Conservation (phyloP, 345 rosid genomes). For the Tarenaya hassleriana region DNA sequence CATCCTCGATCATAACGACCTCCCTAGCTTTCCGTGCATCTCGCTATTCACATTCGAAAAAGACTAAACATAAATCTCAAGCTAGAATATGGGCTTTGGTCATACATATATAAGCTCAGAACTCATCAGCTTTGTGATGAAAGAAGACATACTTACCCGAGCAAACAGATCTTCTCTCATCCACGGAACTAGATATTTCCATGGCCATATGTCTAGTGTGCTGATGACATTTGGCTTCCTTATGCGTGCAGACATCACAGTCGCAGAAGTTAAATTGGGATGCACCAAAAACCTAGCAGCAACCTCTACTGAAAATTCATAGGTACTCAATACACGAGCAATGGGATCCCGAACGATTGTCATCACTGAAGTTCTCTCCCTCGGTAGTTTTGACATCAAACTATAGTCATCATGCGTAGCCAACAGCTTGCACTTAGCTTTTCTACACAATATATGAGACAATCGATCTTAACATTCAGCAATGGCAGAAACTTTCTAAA, state of each 20-base stretch:
- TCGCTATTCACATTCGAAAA: conserved; percentile 37
- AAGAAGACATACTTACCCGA: conserved; percentile 45
- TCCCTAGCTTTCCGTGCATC: conserved; percentile 55
- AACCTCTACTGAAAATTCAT: conserved; percentile 92
- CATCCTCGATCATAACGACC: conserved; percentile 31
- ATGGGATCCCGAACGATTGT: conserved; percentile 87
- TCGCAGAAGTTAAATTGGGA: conserved; percentile 82
- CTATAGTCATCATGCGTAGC: conserved; percentile 99
- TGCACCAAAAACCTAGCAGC: conserved; percentile 97
- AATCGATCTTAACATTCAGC: conserved; percentile 12
- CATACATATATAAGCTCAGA: conserved; percentile 13
- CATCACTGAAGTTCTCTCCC: conserved; percentile 75
- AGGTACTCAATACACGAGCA: conserved; percentile 83
- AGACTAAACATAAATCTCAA: conserved; percentile 18
- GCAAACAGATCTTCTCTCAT: conserved; percentile 93
- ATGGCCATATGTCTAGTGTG: conserved; percentile 97
- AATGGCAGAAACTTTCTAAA: neutral
- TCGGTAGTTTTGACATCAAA: conserved; percentile 76
- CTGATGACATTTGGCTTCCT: conserved; percentile 64
- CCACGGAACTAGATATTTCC: conserved; percentile 98
- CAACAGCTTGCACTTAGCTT: conserved; percentile 66
- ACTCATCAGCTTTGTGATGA: neutral
- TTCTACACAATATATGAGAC: conserved; percentile 44
- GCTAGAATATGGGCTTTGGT: conserved; percentile 7
- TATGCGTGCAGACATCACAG: conserved; percentile 53